Base-by-base conservation (phyloP, 2,329 filamentous ascomycete species). In the Aschersonia sp. region DNA sequence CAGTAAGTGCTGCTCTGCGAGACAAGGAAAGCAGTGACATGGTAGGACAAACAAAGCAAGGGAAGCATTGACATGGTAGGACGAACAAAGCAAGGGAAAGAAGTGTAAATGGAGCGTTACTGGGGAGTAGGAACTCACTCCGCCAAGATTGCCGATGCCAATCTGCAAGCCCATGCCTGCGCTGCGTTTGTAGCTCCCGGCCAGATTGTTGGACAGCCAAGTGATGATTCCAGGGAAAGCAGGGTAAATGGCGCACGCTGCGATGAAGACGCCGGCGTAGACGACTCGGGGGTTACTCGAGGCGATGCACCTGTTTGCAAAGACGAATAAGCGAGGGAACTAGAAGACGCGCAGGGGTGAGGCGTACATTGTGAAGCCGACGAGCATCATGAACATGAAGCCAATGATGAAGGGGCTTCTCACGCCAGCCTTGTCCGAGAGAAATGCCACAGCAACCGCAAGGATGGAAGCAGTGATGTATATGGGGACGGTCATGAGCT, bases 141-240 rank as follows among this genome's bases (percentile, higher is more conserved):
- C 73, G 9, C 70, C 73, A 2, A 77, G 60, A 48, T 82, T 83
- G 0, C 79, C 80, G 10, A 78, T 54, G 0, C 75, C 75, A 45
- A 84, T 81, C 42, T 80, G 77, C 9, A 84, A 64, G 0, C 78
- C 80, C 73, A 83, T 83, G 2, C 78, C 80, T 0, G 72, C 74
- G 6, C 73, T 73, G 4, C 80, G 70, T 62, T 94, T 94, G 61
- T 72, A 73, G 44, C 66, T 70, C 0, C 72, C 71, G 48, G 89
- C 80, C 9, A 85, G 72, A 51, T 94, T 94, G 61, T 92, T 94
- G 35, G 77, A 76, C 0, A 81, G 68, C 88, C 88, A 94, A 0
- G 82, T 73, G 46, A 94, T 84, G 1, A 84, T 83, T 47, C 89
- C 89, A 0, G 85, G 70, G 49, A 92, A 84, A 31, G 78, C 80